Percentiles rank a stretch among this genome's conserved stretches.
These are phyloP conservation scores for Elaeagnus macrophylla DNA, from an alignment of 306 rosid genomes.

Conservation along the genomic window DNA sequence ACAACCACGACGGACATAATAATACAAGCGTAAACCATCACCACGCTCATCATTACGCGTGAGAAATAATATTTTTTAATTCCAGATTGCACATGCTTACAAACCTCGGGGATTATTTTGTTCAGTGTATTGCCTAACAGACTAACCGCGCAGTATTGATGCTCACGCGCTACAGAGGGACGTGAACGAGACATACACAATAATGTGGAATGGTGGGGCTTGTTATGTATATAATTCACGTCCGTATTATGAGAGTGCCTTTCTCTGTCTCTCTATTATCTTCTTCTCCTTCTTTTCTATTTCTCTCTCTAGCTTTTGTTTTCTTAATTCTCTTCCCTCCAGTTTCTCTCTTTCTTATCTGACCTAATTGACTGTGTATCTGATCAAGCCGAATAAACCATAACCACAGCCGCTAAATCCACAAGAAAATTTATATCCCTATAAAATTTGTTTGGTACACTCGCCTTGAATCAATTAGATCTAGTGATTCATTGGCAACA, in stretches of 20 bases:
- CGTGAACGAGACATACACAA: conserved; percentile 9
- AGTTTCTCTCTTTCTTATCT: conserved; percentile 29
- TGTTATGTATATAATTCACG: conserved; percentile 62
- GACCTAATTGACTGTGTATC: conserved; percentile 41
- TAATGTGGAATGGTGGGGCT: conserved; percentile 62
- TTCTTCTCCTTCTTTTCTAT: conserved; percentile 18
- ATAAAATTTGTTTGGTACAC: conserved; percentile 27
- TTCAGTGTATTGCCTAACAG: neutral
- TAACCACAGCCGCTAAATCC: conserved; percentile 17
- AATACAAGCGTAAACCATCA: conserved; percentile 28
- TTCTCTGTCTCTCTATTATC: conserved; percentile 29
- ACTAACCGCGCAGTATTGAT: neutral
- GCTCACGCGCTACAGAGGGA: neutral
- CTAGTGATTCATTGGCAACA: neutral
- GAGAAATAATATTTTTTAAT: conserved; percentile 4
- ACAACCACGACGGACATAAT: conserved; percentile 42
- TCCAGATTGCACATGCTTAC: too few species aligned
- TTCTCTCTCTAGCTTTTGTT: conserved; percentile 23
- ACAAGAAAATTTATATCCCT: conserved; percentile 15
- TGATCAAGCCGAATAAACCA: neutral
- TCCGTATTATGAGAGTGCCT: conserved; percentile 42
- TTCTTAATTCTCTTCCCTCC: conserved; percentile 53
- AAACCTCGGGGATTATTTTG: too few species aligned
- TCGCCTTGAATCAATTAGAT: conserved; percentile 4
- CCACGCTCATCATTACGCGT: conserved; percentile 68